Evolutionary conservation across 257 asterid genomes (phyloP).

Genomic region (Solanum stenotomum): DNA sequence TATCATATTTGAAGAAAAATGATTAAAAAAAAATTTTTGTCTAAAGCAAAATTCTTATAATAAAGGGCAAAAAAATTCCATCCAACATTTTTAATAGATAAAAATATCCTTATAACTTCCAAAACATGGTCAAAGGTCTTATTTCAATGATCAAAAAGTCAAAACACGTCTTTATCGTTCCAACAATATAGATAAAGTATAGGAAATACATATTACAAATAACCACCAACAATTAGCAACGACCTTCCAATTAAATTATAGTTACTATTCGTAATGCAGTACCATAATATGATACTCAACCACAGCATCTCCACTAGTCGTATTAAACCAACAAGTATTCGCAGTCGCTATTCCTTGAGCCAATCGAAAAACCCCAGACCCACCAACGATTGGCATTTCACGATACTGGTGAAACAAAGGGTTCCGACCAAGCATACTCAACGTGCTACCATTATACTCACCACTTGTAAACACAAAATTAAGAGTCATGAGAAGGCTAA

Average conservation of each 20-base stretch:
- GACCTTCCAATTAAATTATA: neutral
- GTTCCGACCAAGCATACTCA: conserved; percentile 19
- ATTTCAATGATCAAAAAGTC: neutral
- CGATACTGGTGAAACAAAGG: conserved; percentile 10
- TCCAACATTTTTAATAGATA: too few species aligned
- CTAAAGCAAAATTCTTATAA: too few species aligned
- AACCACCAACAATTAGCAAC: neutral
- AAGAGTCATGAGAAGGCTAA: conserved; percentile 15
- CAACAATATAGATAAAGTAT: neutral
- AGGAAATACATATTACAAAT: neutral
- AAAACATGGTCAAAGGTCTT: neutral
- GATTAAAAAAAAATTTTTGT: too few species aligned
- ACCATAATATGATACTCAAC: conserved; percentile 17
- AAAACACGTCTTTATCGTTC: neutral
- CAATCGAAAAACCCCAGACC: conserved; percentile 33
- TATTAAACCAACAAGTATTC: neutral
- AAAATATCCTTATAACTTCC: neutral
- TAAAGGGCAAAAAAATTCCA: too few species aligned
- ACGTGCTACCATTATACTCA: conserved; percentile 33
- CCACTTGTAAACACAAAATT: conserved; percentile 20
- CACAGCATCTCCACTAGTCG: conserved; percentile 9
- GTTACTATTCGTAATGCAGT: neutral
- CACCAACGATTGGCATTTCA: conserved; percentile 37
- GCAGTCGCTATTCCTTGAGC: conserved; percentile 29
- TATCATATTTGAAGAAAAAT: too few species aligned